Evolutionary conservation across 2,329 filamentous ascomycete species (phyloP), one percentile per base, ranked within the genome.

Genomic region (Lanzia echinophila): DNA sequence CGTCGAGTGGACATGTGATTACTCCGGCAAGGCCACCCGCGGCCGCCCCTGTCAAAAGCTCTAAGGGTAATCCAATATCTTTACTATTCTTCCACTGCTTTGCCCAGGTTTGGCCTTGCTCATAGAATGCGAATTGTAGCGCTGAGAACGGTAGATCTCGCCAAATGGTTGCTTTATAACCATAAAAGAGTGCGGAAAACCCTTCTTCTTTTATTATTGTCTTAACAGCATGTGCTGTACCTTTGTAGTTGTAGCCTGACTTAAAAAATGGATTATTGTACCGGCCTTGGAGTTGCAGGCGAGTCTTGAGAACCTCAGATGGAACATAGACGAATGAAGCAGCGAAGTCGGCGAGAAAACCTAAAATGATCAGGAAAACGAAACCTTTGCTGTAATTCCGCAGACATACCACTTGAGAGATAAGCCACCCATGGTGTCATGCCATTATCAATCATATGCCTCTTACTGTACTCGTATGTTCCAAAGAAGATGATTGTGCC

Each of bases 261-360:
- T 84, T 77, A 74, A 97, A 97, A 71, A 85, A 87, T 0, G 94
- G 91, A 67, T 99, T 99, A 71, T 97, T 95, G 73, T 90, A 87
- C 56, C 89, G 88, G 48, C 94, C 95, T 70, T 99, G 94, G 6
- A 99, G 79, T 68, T 99, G 94, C 47, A 97, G 76, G 22, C 94
- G 84, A n/a, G 94, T 99, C 71, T 99, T 99, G 62, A 99, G 79
- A 5, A 99, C 94, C 71, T 99, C 95, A 12, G 92, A 96, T 3
- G 94, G 95, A 4, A 99, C 95, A 68, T 99, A 99, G 56, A 96
- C 81, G 56, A 96, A 79, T 0, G 90, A 96, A 1, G 94, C 92
- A 43, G 89, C 92, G 20, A 96, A 78, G 67, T 99, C 94, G 57
- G 92, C 94, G 56, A 96, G 69, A 63, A 97, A 91, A n/a, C 92